phyloP scores from a whole-genome alignment of 805 yeast genomes.

The Candida corydali region DNA sequence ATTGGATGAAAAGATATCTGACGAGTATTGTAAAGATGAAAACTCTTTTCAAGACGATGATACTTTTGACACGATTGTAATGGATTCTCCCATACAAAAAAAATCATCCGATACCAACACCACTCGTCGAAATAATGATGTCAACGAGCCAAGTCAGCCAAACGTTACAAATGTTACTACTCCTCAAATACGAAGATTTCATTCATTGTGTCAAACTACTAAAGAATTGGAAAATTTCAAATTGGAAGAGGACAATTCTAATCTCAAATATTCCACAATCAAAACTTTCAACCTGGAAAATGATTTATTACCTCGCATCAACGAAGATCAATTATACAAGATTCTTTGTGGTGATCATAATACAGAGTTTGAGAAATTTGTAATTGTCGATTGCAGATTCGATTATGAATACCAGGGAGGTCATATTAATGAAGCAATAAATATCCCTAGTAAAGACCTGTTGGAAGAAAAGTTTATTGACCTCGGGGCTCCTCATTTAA shows the following conservation, averaged over 20 bases:
- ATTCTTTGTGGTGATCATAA: slow-evolving; percentile 52
- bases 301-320: slow-evolving; percentile 70
- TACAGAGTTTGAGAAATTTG: slow-evolving; percentile 49
- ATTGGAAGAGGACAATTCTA: slow-evolving; percentile 27
- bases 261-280: slow-evolving; percentile 24
- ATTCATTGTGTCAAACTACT: slow-evolving; percentile 61
- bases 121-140: background rate
- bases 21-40: slow-evolving; percentile 1
- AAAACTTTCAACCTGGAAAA: slow-evolving; percentile 29
- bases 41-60: slow-evolving; percentile 10
- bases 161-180: background rate
- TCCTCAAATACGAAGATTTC: slow-evolving; percentile 60
- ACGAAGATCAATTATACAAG: slow-evolving; percentile 51
- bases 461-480: slow-evolving; percentile 53
- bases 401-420: slow-evolving; percentile 92
- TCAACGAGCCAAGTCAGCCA: slow-evolving; percentile 12
- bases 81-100: slow-evolving; percentile 7
- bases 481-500: slow-evolving; percentile 13
- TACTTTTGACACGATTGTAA: slow-evolving; percentile 15
- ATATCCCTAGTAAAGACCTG: slow-evolving; percentile 65
- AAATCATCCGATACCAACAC: slow-evolving; percentile 1
- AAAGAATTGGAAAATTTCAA: slow-evolving; percentile 21
- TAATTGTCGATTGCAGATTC: slow-evolving; percentile 84
- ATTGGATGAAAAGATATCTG: background rate
- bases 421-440: slow-evolving; percentile 80